Evolutionary conservation across 495 filamentous ascomycete species (phyloP).

Genomic region (Entonaema liquescens): DNA sequence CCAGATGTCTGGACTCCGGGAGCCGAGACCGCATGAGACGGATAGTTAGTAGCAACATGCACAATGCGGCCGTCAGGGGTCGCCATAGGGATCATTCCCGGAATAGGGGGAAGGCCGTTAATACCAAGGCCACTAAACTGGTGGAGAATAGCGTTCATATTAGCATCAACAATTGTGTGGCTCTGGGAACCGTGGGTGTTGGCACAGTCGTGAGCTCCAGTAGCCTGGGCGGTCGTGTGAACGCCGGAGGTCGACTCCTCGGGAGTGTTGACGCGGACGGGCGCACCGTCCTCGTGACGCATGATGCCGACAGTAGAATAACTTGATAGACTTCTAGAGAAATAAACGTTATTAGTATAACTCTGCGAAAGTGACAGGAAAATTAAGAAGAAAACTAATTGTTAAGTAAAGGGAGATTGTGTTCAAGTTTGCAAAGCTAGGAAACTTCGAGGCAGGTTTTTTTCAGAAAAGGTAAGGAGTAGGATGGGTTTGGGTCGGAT

Average conservation of each 20-base stretch:
- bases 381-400: neutral
- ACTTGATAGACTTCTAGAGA: slow-evolving; percentile 17
- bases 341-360: slow-evolving; percentile 2
- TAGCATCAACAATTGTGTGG: slow-evolving; percentile 30
- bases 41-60: slow-evolving; percentile 42
- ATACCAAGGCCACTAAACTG: slow-evolving; percentile 43
- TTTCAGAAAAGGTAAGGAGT: neutral
- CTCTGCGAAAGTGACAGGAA: neutral
- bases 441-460: neutral
- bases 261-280: slow-evolving; percentile 3
- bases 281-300: slow-evolving; percentile 14
- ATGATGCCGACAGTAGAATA: slow-evolving; percentile 16
- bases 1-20: slow-evolving; percentile 35
- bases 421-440: neutral
- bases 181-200: slow-evolving; percentile 21
- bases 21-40: slow-evolving; percentile 14
- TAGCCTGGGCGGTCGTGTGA: slow-evolving; percentile 25
- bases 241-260: neutral
- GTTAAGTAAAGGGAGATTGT: neutral
- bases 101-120: slow-evolving; percentile 32
- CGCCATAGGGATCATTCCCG: slow-evolving; percentile 43
- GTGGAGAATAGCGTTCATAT: slow-evolving; percentile 46
- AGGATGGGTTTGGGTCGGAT: neutral
- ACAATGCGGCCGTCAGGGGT: slow-evolving; percentile 50
- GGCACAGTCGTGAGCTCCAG: slow-evolving; percentile 22